Evolutionary conservation across 2,329 filamentous ascomycete genomes (phyloP), one percentile per base, ranked within the genome.

Genomic region (Ophiocordyceps sinensis): DNA sequence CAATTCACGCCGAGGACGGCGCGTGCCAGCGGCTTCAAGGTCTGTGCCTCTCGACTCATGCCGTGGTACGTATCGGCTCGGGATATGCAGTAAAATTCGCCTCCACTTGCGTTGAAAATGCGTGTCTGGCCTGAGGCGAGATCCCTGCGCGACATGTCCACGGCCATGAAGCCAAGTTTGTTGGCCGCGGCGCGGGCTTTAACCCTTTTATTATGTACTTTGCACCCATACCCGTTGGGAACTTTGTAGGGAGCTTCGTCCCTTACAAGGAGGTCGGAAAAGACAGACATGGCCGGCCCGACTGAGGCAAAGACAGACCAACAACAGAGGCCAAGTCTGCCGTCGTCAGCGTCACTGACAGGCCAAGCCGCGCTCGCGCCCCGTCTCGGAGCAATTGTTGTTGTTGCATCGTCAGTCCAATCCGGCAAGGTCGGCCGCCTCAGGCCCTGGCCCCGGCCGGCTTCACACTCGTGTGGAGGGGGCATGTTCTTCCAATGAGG

Each of bases 401-500:
- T 13, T 34, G 31, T 34, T 13, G 14, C n/a, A n/a, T n/a, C n/a
- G n/a, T n/a, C n/a, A n/a, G n/a, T n/a, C 32, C 32, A 17, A 34
- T 34, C 8, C 32, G 32, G 32, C 32, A 34, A 34, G 32, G 32
- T 34, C 32, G 32, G 32, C n/a, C 4, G 8, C 17, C 31, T 19
- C 14, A 15, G 36, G 37, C 23, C 39, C 41, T 21, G 36, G 40
- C 23, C 36, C 36, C 30, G 39, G 11, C 17, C 10, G 32, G 9
- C 14, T 2, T 2, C 4, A 5, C n/a, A 11, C 4, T 5, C 5
- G 26, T 34, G 38, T 37, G 19, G 15, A 30, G 8, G 12, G 36
- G 23, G n/a, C 21, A 5, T 19, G 19, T 5, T 14, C 37, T 37
- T 36, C 40, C 42, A 37, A 44, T 44, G 28, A 32, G 35, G 28